These are phyloP conservation scores for Takashimella tepidaria DNA, from an alignment of 1,284 basidiomycete species.

Conservation along the genomic window DNA sequence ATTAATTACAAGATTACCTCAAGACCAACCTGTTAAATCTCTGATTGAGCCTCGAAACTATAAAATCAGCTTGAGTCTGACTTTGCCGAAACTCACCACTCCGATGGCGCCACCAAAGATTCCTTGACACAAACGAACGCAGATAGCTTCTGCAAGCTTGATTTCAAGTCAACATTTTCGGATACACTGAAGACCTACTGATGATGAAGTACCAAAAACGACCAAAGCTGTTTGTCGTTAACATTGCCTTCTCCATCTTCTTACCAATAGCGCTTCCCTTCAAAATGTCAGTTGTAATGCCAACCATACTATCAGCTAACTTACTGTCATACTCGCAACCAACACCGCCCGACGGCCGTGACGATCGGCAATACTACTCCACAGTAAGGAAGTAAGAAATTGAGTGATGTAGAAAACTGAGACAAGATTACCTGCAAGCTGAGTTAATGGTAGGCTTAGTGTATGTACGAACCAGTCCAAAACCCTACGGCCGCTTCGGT, in stretches of 20 bases:
- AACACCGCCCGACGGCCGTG: slow-evolving; percentile 83
- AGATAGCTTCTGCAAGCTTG: slow-evolving; percentile 71
- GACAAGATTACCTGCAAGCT: slow-evolving; percentile 43
- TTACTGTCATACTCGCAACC: slow-evolving; percentile 76
- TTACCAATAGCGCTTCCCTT: slow-evolving; percentile 40
- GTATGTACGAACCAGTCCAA: slow-evolving; percentile 38
- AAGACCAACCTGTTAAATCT: slow-evolving; percentile 68
- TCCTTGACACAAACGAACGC: slow-evolving; percentile 84
- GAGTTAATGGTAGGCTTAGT: slow-evolving; percentile 4
- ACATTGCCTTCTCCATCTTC: slow-evolving; percentile 1
- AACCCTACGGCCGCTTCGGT: slow-evolving; percentile 45
- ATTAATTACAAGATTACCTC: no score
- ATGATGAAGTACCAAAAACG: slow-evolving; percentile 78
- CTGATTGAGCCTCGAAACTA: slow-evolving; percentile 69
- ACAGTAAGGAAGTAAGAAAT: slow-evolving; percentile 85
- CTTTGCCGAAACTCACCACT: slow-evolving; percentile 56
- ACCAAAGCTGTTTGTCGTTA: slow-evolving; percentile 50
- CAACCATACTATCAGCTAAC: slow-evolving; percentile 55
- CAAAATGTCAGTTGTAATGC: no score
- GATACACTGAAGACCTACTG: slow-evolving; percentile 42
- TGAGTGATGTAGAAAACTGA: slow-evolving; percentile 53
- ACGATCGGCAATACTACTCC: slow-evolving; percentile 89
- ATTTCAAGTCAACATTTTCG: neutral
- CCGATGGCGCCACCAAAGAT: slow-evolving; percentile 93
- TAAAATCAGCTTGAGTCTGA: slow-evolving; percentile 13